These are phyloP conservation scores for Amylostereum areolatum DNA, from an alignment of 1,284 basidiomycete species.

Conservation along the genomic window DNA sequence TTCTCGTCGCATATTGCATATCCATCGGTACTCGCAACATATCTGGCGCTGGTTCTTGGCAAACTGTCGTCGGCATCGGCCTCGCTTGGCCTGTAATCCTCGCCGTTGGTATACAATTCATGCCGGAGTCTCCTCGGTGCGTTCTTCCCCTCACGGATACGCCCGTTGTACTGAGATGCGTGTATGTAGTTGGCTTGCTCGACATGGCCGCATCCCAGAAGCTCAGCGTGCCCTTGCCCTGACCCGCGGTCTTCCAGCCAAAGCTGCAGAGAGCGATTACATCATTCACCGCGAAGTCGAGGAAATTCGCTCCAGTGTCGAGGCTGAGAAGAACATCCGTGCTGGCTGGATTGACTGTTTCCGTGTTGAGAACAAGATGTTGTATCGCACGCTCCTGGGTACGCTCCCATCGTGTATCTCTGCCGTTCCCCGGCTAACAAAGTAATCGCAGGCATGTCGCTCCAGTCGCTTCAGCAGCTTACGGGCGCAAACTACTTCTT, in stretches of 20 bases:
- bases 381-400: conserved; percentile 59
- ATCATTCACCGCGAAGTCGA: conserved; percentile 44
- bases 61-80: conserved; percentile 63
- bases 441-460: conserved; percentile 39
- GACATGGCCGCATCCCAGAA: conserved; percentile 43
- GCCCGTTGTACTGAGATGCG: neutral
- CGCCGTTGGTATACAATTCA: conserved; percentile 63
- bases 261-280: conserved; percentile 35
- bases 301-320: conserved; percentile 43
- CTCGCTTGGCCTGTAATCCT: conserved; percentile 67
- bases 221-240: conserved; percentile 48
- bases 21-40: conserved; percentile 51
- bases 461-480: conserved; percentile 73
- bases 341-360: conserved; percentile 63
- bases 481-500: conserved; percentile 71
- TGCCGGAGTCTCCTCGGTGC: conserved; percentile 66
- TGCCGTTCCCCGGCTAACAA: neutral
- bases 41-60: conserved; percentile 51
- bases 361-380: conserved; percentile 41
- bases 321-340: conserved; percentile 38
- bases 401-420: conserved; percentile 11
- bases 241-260: conserved; percentile 44
- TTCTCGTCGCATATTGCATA: conserved; percentile 68
- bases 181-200: conserved; percentile 46
- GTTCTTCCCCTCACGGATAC: conserved; percentile 14